Conservation (phyloP, 805 yeast species). For the Jamesozyma rosinii region DNA sequence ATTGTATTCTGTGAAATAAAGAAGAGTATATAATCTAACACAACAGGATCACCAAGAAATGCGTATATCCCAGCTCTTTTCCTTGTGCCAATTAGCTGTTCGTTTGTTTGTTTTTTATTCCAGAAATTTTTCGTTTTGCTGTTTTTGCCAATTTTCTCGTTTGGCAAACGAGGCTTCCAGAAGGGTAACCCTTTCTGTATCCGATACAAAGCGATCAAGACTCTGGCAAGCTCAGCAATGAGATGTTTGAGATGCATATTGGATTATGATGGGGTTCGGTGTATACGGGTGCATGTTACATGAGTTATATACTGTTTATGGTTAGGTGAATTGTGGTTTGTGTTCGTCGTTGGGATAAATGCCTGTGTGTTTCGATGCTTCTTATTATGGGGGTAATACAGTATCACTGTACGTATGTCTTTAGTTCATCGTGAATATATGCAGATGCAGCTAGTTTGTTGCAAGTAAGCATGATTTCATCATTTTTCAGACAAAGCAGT, state of each 20-base stretch:
- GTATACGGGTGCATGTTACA: no score
- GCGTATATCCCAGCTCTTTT: neutral
- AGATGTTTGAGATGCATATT: no score
- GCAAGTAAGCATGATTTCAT: conserved; percentile 12
- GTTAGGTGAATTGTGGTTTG: no score
- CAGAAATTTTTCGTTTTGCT: neutral
- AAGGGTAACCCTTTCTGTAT: no score
- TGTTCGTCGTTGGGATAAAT: no score
- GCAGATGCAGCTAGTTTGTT: conserved; percentile 10
- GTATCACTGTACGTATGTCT: neutral
- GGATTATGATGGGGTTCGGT: no score
- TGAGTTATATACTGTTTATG: no score
- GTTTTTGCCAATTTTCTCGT: neutral
- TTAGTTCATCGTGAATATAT: conserved; percentile 6
- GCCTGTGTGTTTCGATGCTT: no score
- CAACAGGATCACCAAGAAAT: neutral
- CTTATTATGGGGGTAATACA: neutral
- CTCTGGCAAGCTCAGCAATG: no score
- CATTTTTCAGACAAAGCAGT: conserved; percentile 11
- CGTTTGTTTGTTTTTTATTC: neutral
- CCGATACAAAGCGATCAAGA: no score
- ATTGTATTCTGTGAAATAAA: neutral
- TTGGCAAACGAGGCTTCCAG: neutral
- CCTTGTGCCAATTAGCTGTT: neutral
- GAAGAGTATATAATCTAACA: neutral